phyloP scores from a whole-genome alignment of 2,329 filamentous ascomycete genomes.

The Aspergillus floridensis region DNA sequence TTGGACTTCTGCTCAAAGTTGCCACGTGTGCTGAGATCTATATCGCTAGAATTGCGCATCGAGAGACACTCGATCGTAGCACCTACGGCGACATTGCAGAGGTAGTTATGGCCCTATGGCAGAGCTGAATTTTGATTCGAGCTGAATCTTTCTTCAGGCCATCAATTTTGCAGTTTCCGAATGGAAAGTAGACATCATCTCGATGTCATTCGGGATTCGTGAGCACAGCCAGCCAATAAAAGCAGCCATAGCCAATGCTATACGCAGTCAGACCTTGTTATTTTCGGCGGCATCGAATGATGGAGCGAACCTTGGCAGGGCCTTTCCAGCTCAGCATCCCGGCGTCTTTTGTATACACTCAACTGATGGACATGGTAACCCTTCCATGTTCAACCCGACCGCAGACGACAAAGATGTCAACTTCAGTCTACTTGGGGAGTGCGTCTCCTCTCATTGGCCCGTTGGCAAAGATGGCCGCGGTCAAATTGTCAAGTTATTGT shows the following conservation, averaged over 20 bases:
- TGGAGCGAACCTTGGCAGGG: slow-evolving; percentile 12
- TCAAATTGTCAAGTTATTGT: not conserved
- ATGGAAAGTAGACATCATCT: slow-evolving; percentile 18
- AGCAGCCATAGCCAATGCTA: slow-evolving; percentile 12
- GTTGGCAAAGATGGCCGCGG: slow-evolving; percentile 7
- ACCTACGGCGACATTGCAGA: slow-evolving; percentile 20
- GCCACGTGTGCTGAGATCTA: slow-evolving; percentile 31
- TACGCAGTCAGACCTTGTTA: slow-evolving; percentile 10
- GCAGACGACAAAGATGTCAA: slow-evolving; percentile 12
- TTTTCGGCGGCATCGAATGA: slow-evolving; percentile 16
- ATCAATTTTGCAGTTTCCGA: slow-evolving; percentile 13
- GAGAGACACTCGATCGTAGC: slow-evolving; percentile 17
- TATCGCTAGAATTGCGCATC: slow-evolving; percentile 20
- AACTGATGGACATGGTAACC: slow-evolving; percentile 14
- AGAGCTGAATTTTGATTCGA: not conserved
- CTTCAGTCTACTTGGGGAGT: slow-evolving; percentile 16
- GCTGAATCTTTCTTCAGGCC: slow-evolving; percentile 6
- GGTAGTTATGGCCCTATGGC: slow-evolving; percentile 9
- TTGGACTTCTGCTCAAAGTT: slow-evolving; percentile 27
- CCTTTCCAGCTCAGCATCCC: slow-evolving; percentile 15
- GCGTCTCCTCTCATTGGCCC: slow-evolving; percentile 15
- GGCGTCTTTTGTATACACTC: slow-evolving; percentile 17
- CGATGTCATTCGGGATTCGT: slow-evolving; percentile 17
- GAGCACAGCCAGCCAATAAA: slow-evolving; percentile 11
- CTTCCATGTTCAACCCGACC: slow-evolving; percentile 13